Evolutionary conservation across 2,329 filamentous ascomycete genomes (phyloP).

Genomic region (Blastomyces parvus): DNA sequence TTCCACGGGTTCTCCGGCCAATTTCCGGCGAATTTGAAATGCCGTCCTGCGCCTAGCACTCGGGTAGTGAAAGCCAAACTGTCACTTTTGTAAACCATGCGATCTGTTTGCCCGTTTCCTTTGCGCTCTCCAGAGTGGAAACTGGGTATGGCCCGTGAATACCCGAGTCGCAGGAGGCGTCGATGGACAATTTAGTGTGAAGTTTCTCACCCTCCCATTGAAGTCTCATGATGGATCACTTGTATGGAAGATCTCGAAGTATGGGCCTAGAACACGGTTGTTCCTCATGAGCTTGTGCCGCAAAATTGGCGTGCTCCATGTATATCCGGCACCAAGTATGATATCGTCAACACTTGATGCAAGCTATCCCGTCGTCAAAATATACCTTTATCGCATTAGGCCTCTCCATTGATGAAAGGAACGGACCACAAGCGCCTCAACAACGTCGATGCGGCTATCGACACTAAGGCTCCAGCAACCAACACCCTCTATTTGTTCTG

Average conservation of each 20-base stretch:
- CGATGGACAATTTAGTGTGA: background rate
- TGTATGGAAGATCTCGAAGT: slow-evolving; percentile 68
- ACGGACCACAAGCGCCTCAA: slow-evolving; percentile 53
- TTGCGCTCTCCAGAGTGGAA: slow-evolving; percentile 45
- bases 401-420: slow-evolving; percentile 38
- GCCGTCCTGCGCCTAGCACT: slow-evolving; percentile 54
- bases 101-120: slow-evolving; percentile 49
- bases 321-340: slow-evolving; percentile 81
- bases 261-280: slow-evolving; percentile 59
- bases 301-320: slow-evolving; percentile 71
- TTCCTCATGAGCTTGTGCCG: slow-evolving; percentile 49
- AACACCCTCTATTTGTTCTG: slow-evolving; percentile 56
- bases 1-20: slow-evolving; percentile 36
- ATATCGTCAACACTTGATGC: slow-evolving; percentile 63
- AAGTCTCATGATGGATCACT: slow-evolving; percentile 69
- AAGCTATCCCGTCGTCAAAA: slow-evolving; percentile 54
- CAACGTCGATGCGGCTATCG: slow-evolving; percentile 65
- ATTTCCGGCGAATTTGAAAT: slow-evolving; percentile 47
- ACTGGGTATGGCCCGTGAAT: slow-evolving; percentile 44
- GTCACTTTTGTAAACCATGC: slow-evolving; percentile 47
- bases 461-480: slow-evolving; percentile 74
- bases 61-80: slow-evolving; percentile 48
- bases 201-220: slow-evolving; percentile 39
- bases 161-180: slow-evolving; percentile 52
- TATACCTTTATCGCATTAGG: slow-evolving; percentile 45